phyloP scores from a whole-genome alignment of 2,329 filamentous ascomycete genomes.

The Salinomyces thailandicus region DNA sequence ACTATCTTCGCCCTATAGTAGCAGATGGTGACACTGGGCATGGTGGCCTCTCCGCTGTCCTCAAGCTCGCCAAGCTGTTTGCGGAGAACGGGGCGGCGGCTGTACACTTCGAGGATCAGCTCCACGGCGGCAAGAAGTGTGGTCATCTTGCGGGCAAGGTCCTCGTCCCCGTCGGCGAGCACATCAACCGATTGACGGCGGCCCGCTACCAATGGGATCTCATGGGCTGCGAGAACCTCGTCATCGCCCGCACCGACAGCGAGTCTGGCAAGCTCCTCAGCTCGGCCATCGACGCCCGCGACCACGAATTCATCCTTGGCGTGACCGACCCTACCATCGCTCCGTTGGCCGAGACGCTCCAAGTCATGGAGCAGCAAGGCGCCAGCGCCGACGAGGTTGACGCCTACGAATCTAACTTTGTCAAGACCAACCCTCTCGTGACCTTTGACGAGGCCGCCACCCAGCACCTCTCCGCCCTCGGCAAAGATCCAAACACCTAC shows the following conservation, averaged over 20 bases:
- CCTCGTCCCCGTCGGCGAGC: slow-evolving; percentile 82
- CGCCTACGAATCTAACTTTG: slow-evolving; percentile 75
- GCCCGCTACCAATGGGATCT: slow-evolving; percentile 96
- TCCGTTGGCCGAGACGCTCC: slow-evolving; percentile 77
- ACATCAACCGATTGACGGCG: slow-evolving; percentile 89
- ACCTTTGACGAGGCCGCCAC: slow-evolving; percentile 73
- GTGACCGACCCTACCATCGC: slow-evolving; percentile 63
- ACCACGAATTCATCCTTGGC: slow-evolving; percentile 94
- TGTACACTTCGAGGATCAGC: slow-evolving; percentile 95
- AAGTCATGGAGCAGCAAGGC: slow-evolving; percentile 76
- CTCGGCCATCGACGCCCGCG: slow-evolving; percentile 82
- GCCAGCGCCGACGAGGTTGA: slow-evolving; percentile 73
- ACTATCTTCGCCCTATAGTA: slow-evolving; percentile 90
- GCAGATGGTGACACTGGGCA: slow-evolving; percentile 94
- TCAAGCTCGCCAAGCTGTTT: slow-evolving; percentile 95
- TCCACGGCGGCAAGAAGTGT: slow-evolving; percentile 97
- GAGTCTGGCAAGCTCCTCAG: slow-evolving; percentile 86
- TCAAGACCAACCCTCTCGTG: slow-evolving; percentile 72
- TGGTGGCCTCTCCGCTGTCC: slow-evolving; percentile 80
- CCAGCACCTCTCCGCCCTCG: slow-evolving; percentile 25
- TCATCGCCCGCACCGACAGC: slow-evolving; percentile 90
- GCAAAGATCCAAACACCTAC: slow-evolving; percentile 20
- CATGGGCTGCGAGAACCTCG: slow-evolving; percentile 90
- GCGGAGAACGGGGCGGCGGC: slow-evolving; percentile 93
- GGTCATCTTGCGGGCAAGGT: slow-evolving; percentile 95